Evolutionary conservation across 352 stramenopile species (phyloP).

Genomic region (Globisporangium recalcitrans): DNA sequence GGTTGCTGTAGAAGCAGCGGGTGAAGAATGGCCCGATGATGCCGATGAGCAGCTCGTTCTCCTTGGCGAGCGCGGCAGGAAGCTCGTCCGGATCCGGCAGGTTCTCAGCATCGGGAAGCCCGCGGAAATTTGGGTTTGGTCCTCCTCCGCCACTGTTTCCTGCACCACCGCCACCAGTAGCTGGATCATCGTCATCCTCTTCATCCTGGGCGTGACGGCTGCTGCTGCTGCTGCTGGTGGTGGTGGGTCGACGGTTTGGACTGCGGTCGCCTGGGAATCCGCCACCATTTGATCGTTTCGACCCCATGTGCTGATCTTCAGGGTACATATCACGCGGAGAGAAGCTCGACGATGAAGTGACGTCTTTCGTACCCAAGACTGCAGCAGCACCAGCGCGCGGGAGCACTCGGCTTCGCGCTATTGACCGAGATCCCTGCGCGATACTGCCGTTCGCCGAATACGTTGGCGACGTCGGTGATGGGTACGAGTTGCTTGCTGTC

Average conservation of each 20-base stretch:
- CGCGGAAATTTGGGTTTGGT: constrained; percentile 49
- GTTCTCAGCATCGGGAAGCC: constrained; percentile 62
- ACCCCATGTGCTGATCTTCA: constrained; percentile 25
- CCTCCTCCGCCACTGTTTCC: constrained; percentile 6
- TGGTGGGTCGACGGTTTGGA: constrained; percentile 15
- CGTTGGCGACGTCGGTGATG: constrained; percentile 4
- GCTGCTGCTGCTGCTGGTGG: constrained; percentile 13
- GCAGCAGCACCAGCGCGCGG: constrained; percentile 29
- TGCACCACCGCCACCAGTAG: constrained; percentile 8
- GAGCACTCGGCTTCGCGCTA: constrained; percentile 42
- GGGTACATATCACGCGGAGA: constrained; percentile 63
- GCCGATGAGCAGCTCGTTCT: constrained; percentile 70
- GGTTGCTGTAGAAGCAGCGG: constrained; percentile 81
- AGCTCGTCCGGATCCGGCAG: constrained; percentile 72
- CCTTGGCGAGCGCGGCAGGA: constrained; percentile 54
- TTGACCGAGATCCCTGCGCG: not conserved
- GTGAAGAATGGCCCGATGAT: constrained; percentile 77
- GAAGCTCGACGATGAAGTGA: constrained; percentile 40
- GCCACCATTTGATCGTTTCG: constrained; percentile 9
- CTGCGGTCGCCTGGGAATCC: constrained; percentile 11
- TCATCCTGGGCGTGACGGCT: not conserved
- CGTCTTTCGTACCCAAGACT: constrained; percentile 26
- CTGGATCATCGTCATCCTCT: constrained; percentile 24
- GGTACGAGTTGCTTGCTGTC: not conserved
- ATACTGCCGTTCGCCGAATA: not conserved